A percentile compares a stretch with the other conserved stretches of the same genome.
These are phyloP conservation scores for Mimosa bimucronata DNA, from an alignment of 306 rosid species.

Conservation along the genomic window DNA sequence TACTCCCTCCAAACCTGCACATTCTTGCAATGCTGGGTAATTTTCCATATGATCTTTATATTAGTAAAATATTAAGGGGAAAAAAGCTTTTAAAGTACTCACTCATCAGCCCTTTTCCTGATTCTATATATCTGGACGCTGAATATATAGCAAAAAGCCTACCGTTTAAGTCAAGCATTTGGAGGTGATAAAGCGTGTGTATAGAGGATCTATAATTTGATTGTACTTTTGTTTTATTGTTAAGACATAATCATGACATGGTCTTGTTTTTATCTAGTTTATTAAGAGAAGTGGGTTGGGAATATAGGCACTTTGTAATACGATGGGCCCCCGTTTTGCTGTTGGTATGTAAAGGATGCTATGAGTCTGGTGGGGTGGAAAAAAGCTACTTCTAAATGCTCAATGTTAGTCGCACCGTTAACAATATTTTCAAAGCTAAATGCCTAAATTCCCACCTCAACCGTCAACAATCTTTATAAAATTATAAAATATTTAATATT, in stretches of 20 bases:
- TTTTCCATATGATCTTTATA: not conserved
- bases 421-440: constrained; percentile 28
- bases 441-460: not conserved
- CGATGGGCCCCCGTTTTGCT: constrained; percentile 35
- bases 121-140: not conserved
- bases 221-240: constrained; percentile 35
- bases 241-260: constrained; percentile 48
- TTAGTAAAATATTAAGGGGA: no score
- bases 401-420: constrained; percentile 32
- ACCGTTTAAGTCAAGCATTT: not conserved
- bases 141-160: not conserved
- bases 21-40: constrained; percentile 38
- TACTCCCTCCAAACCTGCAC: constrained; percentile 24
- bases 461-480: not conserved
- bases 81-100: not conserved
- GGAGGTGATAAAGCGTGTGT: constrained; percentile 25
- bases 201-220: constrained; percentile 35
- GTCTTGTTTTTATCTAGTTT: constrained; percentile 39
- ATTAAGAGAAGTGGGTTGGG: constrained; percentile 43
- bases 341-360: not conserved
- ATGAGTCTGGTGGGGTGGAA: constrained; percentile 12
- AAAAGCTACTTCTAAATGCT: constrained; percentile 7
- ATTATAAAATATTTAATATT: no score
- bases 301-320: constrained; percentile 34
- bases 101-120: not conserved